Conservation (phyloP, 306 rosid genomes). For the Trifolium subterraneum region DNA sequence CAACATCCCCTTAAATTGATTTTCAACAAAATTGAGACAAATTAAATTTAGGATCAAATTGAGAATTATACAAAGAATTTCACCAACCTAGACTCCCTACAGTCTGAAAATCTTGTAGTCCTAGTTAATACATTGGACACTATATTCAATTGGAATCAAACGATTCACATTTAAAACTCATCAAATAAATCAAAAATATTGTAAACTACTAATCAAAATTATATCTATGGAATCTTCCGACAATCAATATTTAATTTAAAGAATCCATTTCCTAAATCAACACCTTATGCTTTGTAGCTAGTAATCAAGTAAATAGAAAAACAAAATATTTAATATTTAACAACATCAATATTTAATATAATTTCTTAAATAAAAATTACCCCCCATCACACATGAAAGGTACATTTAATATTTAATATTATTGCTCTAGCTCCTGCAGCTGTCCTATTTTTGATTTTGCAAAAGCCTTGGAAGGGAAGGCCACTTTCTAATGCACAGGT, state of each 20-base stretch:
- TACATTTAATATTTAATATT: no score
- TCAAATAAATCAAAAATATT: no score
- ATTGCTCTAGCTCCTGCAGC: constrained; percentile 81
- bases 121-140: no score
- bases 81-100: no score
- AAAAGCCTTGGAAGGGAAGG: constrained; percentile 99
- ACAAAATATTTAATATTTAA: neutral
- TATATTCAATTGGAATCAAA: no score
- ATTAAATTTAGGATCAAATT: neutral
- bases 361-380: constrained; percentile 8
- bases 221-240: neutral
- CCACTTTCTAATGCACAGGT: constrained; percentile 93
- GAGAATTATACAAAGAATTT: no score
- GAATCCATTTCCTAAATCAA: neutral
- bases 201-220: no score
- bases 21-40: neutral
- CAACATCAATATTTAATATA: constrained; percentile 15
- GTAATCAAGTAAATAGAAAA: neutral
- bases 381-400: constrained; percentile 35
- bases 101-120: no score
- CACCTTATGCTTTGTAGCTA: neutral
- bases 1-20: neutral
- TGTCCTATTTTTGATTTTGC: constrained; percentile 76
- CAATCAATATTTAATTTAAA: neutral
- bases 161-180: neutral